Percentiles rank a stretch among this genome's conserved stretches.
These are phyloP conservation scores for Backusella luteola DNA, from an alignment of 192 early-diverging fungal genomes.

Conservation along the genomic window DNA sequence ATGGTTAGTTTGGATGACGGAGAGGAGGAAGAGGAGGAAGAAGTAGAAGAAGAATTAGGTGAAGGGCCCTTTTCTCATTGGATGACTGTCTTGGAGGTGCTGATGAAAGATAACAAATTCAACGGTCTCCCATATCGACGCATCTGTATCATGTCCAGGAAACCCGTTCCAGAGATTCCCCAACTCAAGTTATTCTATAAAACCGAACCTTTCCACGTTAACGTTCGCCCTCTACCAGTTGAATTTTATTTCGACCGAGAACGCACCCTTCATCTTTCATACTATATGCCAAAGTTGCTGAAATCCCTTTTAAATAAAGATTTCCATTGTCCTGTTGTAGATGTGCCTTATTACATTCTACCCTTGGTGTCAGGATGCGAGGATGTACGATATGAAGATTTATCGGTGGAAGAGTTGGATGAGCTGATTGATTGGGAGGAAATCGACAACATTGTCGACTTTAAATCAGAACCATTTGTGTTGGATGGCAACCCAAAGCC, in stretches of 20 bases:
- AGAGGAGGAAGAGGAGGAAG: not conserved
- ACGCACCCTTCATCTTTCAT: constrained; percentile 42
- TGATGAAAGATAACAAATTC: constrained; percentile 15
- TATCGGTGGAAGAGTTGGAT: constrained; percentile 17
- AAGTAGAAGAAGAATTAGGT: constrained; percentile 3
- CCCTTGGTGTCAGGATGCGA: constrained; percentile 39
- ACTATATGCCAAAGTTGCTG: constrained; percentile 54
- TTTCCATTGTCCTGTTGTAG: constrained; percentile 47
- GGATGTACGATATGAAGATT: constrained; percentile 31
- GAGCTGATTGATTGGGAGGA: constrained; percentile 48
- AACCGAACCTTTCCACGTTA: constrained; percentile 16
- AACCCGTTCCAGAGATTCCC: constrained; percentile 36
- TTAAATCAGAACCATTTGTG: constrained; percentile 19
- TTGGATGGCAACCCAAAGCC: constrained; percentile 14
- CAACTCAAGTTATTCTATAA: constrained; percentile 37
- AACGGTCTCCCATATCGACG: constrained; percentile 37
- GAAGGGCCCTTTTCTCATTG: constrained; percentile 31
- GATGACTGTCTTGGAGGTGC: constrained; percentile 34
- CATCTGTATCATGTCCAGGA: constrained; percentile 45
- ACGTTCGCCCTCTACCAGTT: constrained; percentile 10
- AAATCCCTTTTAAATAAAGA: constrained; percentile 44
- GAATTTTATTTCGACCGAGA: constrained; percentile 30
- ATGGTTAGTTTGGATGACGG: not conserved
- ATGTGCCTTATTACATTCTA: constrained; percentile 55
- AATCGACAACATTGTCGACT: constrained; percentile 22